Conservation (phyloP, 192 early-diverging fungal genomes). For the Coemansia sp. region DNA sequence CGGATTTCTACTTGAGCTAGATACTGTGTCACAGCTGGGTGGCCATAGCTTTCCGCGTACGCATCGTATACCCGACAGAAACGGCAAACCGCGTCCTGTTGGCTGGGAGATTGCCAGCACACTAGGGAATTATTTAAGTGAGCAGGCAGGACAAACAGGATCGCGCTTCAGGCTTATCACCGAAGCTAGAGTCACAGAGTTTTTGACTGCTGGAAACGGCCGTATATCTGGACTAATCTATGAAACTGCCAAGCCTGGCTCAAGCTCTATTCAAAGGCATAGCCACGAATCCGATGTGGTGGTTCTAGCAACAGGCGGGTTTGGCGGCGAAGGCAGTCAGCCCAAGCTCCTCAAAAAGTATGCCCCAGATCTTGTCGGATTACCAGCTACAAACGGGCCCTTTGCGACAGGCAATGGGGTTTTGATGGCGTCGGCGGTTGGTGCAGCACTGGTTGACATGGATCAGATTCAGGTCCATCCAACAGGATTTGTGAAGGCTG, state of each 20-base stretch:
- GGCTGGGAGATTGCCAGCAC: slow-evolving; percentile 97
- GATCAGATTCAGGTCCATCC: slow-evolving; percentile 97
- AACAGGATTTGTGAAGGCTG: slow-evolving; percentile 90
- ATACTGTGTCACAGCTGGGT: slow-evolving; percentile 84
- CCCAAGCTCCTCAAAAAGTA: slow-evolving; percentile 79
- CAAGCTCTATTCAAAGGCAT: slow-evolving; percentile 61
- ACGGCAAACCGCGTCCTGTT: slow-evolving; percentile 73
- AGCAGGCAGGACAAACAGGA: slow-evolving; percentile 63
- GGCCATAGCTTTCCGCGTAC: slow-evolving; percentile 94
- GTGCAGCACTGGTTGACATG: slow-evolving; percentile 88
- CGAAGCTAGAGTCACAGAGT: slow-evolving; percentile 77
- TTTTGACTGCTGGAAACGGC: slow-evolving; percentile 66
- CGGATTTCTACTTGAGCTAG: slow-evolving; percentile 85
- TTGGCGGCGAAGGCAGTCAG: slow-evolving; percentile 84
- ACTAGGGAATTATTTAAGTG: slow-evolving; percentile 79
- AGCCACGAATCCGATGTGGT: slow-evolving; percentile 62
- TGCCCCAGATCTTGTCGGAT: slow-evolving; percentile 68
- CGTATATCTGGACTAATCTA: slow-evolving; percentile 84
- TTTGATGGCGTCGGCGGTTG: slow-evolving; percentile 77
- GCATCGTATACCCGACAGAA: slow-evolving; percentile 64
- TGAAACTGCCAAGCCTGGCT: slow-evolving; percentile 55
- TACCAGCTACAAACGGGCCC: slow-evolving; percentile 91
- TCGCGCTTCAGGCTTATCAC: slow-evolving; percentile 76
- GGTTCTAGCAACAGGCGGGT: slow-evolving; percentile 93
- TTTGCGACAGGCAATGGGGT: slow-evolving; percentile 96